phyloP scores from a whole-genome alignment of 2,329 filamentous ascomycete genomes.

The Akanthomyces muscarius region DNA sequence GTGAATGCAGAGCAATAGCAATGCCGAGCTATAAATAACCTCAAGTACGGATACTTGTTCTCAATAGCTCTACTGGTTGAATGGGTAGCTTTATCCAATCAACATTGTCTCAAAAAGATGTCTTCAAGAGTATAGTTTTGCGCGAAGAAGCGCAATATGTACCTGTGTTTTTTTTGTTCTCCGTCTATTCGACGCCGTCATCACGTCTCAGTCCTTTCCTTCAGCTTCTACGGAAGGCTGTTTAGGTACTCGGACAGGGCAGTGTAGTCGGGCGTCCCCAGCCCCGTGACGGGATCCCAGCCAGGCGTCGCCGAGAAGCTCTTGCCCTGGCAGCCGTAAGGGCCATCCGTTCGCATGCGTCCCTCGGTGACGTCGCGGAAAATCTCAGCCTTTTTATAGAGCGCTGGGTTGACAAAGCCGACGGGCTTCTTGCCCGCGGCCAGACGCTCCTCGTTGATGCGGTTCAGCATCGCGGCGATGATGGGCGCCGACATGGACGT shows the following conservation, averaged over 20 bases:
- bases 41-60: too few relatives aligned
- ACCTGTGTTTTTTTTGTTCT: too few relatives aligned
- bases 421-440: slow-evolving; percentile 33
- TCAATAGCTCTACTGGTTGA: too few relatives aligned
- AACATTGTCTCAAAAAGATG: too few relatives aligned
- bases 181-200: too few relatives aligned
- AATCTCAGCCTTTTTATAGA: slow-evolving; percentile 13
- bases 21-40: too few relatives aligned
- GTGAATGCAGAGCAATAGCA: too few relatives aligned
- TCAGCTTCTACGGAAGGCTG: neutral
- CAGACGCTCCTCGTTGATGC: slow-evolving; percentile 20
- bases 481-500: slow-evolving; percentile 21
- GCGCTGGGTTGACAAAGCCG: slow-evolving; percentile 28
- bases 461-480: slow-evolving; percentile 20
- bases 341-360: neutral
- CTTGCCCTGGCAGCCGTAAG: neutral
- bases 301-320: neutral
- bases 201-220: too few relatives aligned
- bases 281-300: neutral
- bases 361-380: slow-evolving; percentile 15
- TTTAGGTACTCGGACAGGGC: neutral
- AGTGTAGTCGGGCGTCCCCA: neutral
- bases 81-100: too few relatives aligned
- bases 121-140: too few relatives aligned
- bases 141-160: too few relatives aligned